phyloP scores from a whole-genome alignment of 2,329 filamentous ascomycete genomes.

The Zalaria sp. region DNA sequence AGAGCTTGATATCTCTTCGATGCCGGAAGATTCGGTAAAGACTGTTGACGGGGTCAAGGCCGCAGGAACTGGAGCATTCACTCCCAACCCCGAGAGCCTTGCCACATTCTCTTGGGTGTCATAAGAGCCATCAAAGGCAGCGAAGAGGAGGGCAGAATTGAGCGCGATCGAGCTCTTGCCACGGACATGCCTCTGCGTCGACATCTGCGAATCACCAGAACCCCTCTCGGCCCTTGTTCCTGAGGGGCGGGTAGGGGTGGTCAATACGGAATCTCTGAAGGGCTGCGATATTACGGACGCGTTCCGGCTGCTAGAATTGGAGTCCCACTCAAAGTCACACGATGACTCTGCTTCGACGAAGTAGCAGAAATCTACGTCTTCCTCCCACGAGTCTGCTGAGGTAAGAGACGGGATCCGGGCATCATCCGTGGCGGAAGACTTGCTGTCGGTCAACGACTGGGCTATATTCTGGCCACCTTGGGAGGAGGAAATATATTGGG shows the following conservation, averaged over 20 bases:
- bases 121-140: conserved; percentile 3
- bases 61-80: no score
- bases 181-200: background rate
- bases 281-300: conserved; percentile 8
- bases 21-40: no score
- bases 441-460: background rate
- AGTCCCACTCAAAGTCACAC: conserved; percentile 45
- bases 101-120: no score
- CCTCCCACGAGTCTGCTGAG: conserved; percentile 41
- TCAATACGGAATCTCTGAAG: background rate
- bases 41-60: no score
- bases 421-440: conserved; percentile 4
- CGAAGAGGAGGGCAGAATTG: conserved; percentile 2
- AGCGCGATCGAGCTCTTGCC: background rate
- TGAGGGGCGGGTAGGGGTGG: background rate
- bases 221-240: no score
- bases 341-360: conserved; percentile 46
- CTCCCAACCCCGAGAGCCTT: no score
- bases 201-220: no score
- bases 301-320: background rate
- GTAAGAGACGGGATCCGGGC: conserved; percentile 6
- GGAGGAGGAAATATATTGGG: no score
- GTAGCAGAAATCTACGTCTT: conserved; percentile 49
- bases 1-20: no score
- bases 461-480: no score